phyloP scores from a whole-genome alignment of 768 basidiomycete genomes.

The Psilocybe azurescens region DNA sequence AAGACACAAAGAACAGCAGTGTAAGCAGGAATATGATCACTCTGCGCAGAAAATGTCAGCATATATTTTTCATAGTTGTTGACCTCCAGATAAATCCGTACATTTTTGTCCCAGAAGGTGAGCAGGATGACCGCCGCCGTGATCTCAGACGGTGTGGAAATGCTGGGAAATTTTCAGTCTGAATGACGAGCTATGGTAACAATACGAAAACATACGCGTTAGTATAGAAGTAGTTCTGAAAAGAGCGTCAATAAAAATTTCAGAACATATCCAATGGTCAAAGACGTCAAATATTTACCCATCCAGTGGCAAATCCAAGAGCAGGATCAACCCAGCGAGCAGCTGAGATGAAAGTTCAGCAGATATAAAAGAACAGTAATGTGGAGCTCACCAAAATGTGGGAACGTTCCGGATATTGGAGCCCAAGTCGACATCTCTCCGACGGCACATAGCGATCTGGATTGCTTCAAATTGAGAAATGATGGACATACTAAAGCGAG shows the following conservation, averaged over 20 bases:
- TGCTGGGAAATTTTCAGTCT: slow-evolving; percentile 35
- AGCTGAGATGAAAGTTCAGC: slow-evolving; percentile 33
- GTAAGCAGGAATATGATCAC: slow-evolving; percentile 57
- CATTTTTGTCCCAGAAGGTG: slow-evolving; percentile 73
- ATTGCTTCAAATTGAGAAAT: neutral
- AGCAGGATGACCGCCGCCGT: slow-evolving; percentile 74
- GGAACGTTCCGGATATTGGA: slow-evolving; percentile 80
- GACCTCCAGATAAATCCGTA: slow-evolving; percentile 29
- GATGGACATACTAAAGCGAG: neutral
- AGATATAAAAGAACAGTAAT: neutral
- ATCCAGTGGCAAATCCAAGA: slow-evolving; percentile 61
- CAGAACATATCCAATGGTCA: neutral
- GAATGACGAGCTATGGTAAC: neutral
- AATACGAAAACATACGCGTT: slow-evolving; percentile 36
- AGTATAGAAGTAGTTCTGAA: slow-evolving; percentile 49
- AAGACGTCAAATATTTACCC: slow-evolving; percentile 38
- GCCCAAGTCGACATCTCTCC: slow-evolving; percentile 85
- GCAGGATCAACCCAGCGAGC: slow-evolving; percentile 64
- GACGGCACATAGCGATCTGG: slow-evolving; percentile 64
- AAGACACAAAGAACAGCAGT: slow-evolving; percentile 61
- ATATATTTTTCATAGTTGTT: neutral
- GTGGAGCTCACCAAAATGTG: slow-evolving; percentile 59
- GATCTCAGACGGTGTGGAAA: slow-evolving; percentile 75
- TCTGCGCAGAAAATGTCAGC: slow-evolving; percentile 22
- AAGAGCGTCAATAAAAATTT: neutral